These are phyloP conservation scores for Teunomyces funiuensis DNA, from an alignment of 805 yeast genomes.

Conservation along the genomic window DNA sequence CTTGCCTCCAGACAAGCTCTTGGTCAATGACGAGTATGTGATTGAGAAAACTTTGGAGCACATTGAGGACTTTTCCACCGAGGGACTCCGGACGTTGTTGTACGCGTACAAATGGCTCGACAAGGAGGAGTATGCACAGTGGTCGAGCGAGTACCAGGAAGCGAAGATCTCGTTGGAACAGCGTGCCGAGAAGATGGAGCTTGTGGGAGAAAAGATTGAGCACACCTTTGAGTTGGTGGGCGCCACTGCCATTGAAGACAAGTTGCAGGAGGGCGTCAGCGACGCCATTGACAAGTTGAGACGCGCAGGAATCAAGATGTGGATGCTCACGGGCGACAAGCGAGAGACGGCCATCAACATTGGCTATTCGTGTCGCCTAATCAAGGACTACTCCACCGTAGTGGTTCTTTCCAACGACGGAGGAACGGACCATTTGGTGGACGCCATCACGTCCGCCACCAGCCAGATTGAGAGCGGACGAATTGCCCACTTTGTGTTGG, in stretches of 20 bases:
- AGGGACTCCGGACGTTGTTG: constrained; percentile 87
- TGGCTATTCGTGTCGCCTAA: constrained; percentile 90
- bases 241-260: constrained; percentile 97
- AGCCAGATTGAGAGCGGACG: constrained; percentile 68
- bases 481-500: constrained; percentile 93
- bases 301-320: constrained; percentile 88
- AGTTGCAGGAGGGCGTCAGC: constrained; percentile 94
- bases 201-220: constrained; percentile 74
- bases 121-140: constrained; percentile 54
- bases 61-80: constrained; percentile 90
- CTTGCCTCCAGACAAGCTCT: constrained; percentile 50
- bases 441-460: constrained; percentile 71
- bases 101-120: constrained; percentile 78
- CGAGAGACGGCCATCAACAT: constrained; percentile 97
- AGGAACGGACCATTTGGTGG: constrained; percentile 55
- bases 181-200: constrained; percentile 65
- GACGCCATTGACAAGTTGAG: constrained; percentile 89
- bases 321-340: constrained; percentile 99
- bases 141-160: constrained; percentile 65
- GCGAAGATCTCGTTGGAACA: constrained; percentile 77
- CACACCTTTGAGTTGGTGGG: constrained; percentile 69
- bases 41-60: constrained; percentile 85
- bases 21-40: constrained; percentile 71
- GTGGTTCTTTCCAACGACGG: constrained; percentile 58
- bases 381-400: constrained; percentile 89